A percentile compares a stretch with the other conserved stretches of the same genome.
These are phyloP conservation scores for Ulota crispa DNA, from an alignment of 225 moss, liverwort and hornwort species.

Conservation along the genomic window DNA sequence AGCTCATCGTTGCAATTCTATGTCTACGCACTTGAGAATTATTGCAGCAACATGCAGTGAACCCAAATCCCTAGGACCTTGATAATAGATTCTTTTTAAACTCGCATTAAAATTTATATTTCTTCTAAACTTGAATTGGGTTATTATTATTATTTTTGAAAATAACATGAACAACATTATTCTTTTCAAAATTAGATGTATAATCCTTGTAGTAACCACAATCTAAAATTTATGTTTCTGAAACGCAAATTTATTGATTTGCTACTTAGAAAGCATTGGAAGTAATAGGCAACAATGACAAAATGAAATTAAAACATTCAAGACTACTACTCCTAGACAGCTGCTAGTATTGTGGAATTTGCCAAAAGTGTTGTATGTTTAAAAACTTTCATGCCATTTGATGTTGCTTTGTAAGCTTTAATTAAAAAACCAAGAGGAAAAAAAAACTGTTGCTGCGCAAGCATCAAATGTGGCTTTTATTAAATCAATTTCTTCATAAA, in stretches of 20 bases:
- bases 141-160: neutral
- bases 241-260: neutral
- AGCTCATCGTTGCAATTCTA: neutral
- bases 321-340: too few relatives aligned
- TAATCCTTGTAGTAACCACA: neutral
- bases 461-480: neutral
- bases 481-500: neutral
- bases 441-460: neutral
- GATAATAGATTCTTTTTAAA: too few relatives aligned
- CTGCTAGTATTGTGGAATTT: neutral
- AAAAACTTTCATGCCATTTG: too few relatives aligned
- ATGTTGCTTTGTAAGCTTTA: neutral
- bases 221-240: neutral
- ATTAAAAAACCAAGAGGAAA: too few relatives aligned
- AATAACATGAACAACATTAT: neutral
- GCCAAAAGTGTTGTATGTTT: neutral
- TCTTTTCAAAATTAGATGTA: neutral
- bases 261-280: neutral
- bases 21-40: neutral
- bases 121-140: too few relatives aligned
- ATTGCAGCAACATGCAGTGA: too few relatives aligned
- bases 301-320: neutral
- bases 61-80: too few relatives aligned
- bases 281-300: neutral
- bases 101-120: too few relatives aligned